Base-by-base conservation (phyloP, 768 basidiomycete genomes). In the Austroboletus festivus region DNA sequence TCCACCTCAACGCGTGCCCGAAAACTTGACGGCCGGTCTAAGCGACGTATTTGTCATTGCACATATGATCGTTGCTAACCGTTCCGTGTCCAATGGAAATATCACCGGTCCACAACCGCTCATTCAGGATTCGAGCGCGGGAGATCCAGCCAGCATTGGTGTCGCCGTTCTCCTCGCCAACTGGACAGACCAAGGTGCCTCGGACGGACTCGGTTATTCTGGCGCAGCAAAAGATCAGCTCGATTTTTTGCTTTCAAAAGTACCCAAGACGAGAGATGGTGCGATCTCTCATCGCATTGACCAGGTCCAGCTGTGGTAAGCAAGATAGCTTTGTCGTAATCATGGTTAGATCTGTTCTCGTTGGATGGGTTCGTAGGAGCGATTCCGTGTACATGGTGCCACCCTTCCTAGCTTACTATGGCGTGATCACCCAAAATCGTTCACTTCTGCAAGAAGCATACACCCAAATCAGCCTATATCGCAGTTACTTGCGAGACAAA, bases 351-450 rank as follows among this genome's bases (percentile, higher is more conserved):
- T 40, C 8, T 12, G 5, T 20, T 4, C 37, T 22, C 34, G 26
- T 44, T 48, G 21, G 18, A 23, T 31, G 30, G 16, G 0, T 43
- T 35, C 13, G 9, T 11, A 89, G 88, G 87, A 80, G 80, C 44
- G 89, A 92, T 62, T 91, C 76, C 44, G 76, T 87, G 12, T 91
- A 84, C 63, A 91, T 91, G 90, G 85, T 85, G 0, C 90, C 90
- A 1, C 88, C 89, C 0, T 94, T 92, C 63, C 68, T 93, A 10
- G 89, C 91, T 0, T 92, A 90, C 65, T 91, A 90, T 62, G 93
- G 87, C 33, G 79, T 80, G 11, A 53, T 73, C 26, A 80, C 80
- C 0, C 54, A 64, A 20, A 86, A 93, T 62, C 60, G 72, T 24
- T 76, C 79, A 0, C 68, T 90, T 16, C 53, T 93, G 16, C 60